A percentile compares a stretch with the other conserved stretches of the same genome.
phyloP scores from a whole-genome alignment of 2,329 filamentous ascomycete genomes.

The Pseudofabraea citricarpa region DNA sequence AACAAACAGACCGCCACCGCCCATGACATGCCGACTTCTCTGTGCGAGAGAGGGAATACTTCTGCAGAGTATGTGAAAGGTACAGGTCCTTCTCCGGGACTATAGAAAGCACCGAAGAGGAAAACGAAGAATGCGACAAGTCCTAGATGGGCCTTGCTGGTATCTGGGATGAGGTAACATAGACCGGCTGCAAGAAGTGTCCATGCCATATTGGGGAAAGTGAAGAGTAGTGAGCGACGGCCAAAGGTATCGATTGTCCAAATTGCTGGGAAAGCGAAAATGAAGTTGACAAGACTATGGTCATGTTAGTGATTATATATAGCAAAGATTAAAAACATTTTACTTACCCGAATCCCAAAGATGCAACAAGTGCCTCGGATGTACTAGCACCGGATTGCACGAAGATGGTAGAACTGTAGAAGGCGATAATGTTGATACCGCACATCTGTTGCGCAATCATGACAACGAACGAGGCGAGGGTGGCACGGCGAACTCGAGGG shows the following conservation, averaged over 20 bases:
- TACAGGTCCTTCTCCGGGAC: slow-evolving; percentile 56
- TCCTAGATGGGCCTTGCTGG: slow-evolving; percentile 39
- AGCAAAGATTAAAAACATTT: too few species aligned
- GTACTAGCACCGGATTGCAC: slow-evolving; percentile 46
- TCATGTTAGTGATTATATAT: neutral
- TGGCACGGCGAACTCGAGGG: slow-evolving; percentile 44
- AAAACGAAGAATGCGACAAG: slow-evolving; percentile 58
- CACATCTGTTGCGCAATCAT: slow-evolving; percentile 52
- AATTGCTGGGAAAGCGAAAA: slow-evolving; percentile 54
- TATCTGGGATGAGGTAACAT: slow-evolving; percentile 43
- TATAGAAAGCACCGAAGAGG: slow-evolving; percentile 62
- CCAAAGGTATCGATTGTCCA: slow-evolving; percentile 62
- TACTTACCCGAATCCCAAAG: slow-evolving; percentile 62
- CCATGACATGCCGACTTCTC: slow-evolving; percentile 58
- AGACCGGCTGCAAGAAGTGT: slow-evolving; percentile 28
- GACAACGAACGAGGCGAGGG: slow-evolving; percentile 52
- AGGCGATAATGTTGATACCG: slow-evolving; percentile 62
- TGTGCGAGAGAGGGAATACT: slow-evolving; percentile 57
- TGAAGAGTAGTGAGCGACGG: slow-evolving; percentile 58
- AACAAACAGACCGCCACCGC: slow-evolving; percentile 59
- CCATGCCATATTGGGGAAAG: slow-evolving; percentile 22
- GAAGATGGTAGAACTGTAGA: slow-evolving; percentile 63
- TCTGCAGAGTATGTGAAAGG: slow-evolving; percentile 58
- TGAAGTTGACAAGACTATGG: slow-evolving; percentile 54
- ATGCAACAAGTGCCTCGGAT: slow-evolving; percentile 52